phyloP scores from a whole-genome alignment of 1,139 yeast species.

The Suhomyces panamericanus region DNA sequence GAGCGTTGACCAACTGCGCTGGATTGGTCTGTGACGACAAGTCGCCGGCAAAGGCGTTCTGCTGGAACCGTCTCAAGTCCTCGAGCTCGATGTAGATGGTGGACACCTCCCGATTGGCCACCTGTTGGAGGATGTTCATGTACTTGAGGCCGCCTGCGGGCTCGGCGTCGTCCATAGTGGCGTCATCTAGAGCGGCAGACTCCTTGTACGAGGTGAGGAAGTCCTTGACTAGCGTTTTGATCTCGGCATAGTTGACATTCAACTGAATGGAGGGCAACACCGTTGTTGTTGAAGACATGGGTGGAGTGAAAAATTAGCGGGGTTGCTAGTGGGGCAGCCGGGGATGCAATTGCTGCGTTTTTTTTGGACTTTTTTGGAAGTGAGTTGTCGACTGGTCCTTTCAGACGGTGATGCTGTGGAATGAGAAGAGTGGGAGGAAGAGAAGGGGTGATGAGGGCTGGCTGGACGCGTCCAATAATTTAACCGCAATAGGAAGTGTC shows the following conservation, averaged over 20 bases:
- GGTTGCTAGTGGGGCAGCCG: slow-evolving; percentile 1
- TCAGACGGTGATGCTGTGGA: not conserved
- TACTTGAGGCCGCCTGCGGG: slow-evolving; percentile 64
- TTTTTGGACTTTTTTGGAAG: not conserved
- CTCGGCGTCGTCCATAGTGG: slow-evolving; percentile 23
- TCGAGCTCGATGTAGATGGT: slow-evolving; percentile 77
- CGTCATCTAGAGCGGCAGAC: slow-evolving; percentile 21
- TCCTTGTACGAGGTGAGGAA: slow-evolving; percentile 63
- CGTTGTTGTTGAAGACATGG: slow-evolving; percentile 31
- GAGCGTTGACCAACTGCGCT: slow-evolving; percentile 52
- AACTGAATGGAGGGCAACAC: slow-evolving; percentile 58
- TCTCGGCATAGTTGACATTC: slow-evolving; percentile 61
- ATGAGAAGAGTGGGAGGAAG: not conserved
- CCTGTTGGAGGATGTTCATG: slow-evolving; percentile 67
- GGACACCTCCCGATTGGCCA: slow-evolving; percentile 79
- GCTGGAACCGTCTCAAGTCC: slow-evolving; percentile 72
- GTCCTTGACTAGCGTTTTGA: slow-evolving; percentile 53
- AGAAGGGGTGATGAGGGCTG: slow-evolving; percentile 1
- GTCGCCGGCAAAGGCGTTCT: slow-evolving; percentile 32
- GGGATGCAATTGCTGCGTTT: not conserved
- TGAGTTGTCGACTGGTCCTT: not conserved
- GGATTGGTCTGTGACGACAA: slow-evolving; percentile 22
- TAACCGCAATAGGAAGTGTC: slow-evolving; percentile 4
- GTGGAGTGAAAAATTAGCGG: slow-evolving; percentile 1
- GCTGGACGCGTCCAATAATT: slow-evolving; percentile 4